Conservation (phyloP, 2,329 filamentous ascomycete genomes). For the Gnomoniopsis smithogilvyi region DNA sequence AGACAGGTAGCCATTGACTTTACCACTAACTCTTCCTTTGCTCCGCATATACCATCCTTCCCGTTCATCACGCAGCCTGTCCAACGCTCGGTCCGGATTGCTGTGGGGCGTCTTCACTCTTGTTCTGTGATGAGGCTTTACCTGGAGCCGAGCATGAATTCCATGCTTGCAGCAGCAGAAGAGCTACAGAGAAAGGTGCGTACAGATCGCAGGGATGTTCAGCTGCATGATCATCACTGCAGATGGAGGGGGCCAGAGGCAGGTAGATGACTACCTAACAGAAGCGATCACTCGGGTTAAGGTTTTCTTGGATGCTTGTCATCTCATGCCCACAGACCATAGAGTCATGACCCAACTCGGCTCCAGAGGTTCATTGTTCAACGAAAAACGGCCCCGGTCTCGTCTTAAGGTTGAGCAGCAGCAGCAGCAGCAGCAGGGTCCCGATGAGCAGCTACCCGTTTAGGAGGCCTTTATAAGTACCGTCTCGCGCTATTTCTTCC, state of each 20-base stretch:
- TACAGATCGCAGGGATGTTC: conserved; percentile 6
- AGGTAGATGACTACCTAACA: background rate
- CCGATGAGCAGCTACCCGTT: no score
- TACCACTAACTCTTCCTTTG: no score
- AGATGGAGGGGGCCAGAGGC: background rate
- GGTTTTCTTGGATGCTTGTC: background rate
- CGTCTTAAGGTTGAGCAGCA: no score
- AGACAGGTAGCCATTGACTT: no score
- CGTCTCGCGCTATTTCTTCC: background rate
- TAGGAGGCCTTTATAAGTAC: no score
- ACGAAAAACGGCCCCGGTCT: no score
- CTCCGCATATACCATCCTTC: background rate
- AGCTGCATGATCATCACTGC: conserved; percentile 7
- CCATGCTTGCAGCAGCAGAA: background rate
- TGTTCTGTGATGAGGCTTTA: conserved; percentile 15
- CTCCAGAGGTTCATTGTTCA: no score
- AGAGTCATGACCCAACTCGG: no score
- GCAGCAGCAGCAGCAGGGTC: no score
- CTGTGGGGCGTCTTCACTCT: background rate
- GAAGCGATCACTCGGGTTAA: conserved; percentile 2
- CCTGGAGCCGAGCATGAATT: conserved; percentile 11
- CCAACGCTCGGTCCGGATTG: background rate
- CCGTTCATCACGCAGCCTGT: background rate
- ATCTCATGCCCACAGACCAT: no score
- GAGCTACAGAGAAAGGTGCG: background rate